Conservation (phyloP, 2,329 filamentous ascomycete species). For the Hypocreales sp. region DNA sequence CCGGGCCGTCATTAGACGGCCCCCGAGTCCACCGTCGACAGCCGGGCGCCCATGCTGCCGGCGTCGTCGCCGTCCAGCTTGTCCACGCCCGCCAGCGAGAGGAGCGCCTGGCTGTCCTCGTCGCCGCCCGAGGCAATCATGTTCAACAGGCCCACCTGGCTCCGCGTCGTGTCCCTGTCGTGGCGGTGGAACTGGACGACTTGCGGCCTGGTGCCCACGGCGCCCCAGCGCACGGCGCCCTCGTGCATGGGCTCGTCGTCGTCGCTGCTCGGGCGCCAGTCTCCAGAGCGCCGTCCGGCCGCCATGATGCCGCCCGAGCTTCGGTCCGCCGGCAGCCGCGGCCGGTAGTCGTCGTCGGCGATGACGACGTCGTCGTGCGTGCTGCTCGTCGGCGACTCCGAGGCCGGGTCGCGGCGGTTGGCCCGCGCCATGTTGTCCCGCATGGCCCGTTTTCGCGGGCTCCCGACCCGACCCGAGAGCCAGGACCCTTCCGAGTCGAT, state of each 20-base stretch:
- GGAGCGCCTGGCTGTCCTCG: constrained; percentile 11
- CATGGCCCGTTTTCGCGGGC: constrained; percentile 30
- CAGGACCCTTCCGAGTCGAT: constrained; percentile 94
- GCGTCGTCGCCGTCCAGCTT: too few species aligned
- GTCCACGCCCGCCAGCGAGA: too few species aligned
- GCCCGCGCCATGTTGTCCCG: constrained; percentile 20
- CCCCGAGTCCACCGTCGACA: too few species aligned
- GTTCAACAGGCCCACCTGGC: constrained; percentile 35
- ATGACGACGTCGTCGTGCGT: constrained; percentile 49
- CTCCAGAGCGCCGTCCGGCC: constrained; percentile 28
- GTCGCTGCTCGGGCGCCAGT: constrained; percentile 41
- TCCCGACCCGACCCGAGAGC: constrained; percentile 62
- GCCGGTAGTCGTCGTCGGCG: constrained; percentile 59
- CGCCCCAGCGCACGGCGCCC: constrained; percentile 35
- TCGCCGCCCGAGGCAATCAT: constrained; percentile 18
- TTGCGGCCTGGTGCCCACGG: constrained; percentile 28
- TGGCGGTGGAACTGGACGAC: constrained; percentile 42
- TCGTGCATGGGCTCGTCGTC: constrained; percentile 32
- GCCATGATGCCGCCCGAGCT: constrained; percentile 10
- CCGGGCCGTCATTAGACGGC: too few species aligned
- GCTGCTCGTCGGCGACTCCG: constrained; percentile 24
- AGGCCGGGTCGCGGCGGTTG: constrained; percentile 15
- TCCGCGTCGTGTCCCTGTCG: constrained; percentile 30
- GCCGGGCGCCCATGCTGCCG: too few species aligned
- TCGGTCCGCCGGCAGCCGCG: constrained; percentile 21